Evolutionary conservation across 306 rosid species (phyloP).

Genomic region (Psophocarpus tetragonolobus): DNA sequence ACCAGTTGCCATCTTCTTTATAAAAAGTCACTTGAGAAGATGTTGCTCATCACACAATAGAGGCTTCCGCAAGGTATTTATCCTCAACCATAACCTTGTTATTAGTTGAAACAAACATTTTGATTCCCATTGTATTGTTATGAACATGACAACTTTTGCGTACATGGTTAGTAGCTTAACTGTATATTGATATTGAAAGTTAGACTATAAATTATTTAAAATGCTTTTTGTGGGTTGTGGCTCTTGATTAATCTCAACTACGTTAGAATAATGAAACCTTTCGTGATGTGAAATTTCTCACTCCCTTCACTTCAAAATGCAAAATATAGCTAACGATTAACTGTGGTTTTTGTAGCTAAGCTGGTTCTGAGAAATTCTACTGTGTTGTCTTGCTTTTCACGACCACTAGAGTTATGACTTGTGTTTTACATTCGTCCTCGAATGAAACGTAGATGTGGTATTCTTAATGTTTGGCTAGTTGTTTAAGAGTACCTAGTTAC

Average conservation of each 20-base stretch:
- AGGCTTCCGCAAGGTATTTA: conserved; percentile 64
- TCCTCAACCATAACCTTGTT: not conserved
- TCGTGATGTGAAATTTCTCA: not conserved
- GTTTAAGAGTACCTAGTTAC: no score
- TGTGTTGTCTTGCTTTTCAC: no score
- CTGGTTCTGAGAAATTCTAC: no score
- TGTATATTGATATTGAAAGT: not conserved
- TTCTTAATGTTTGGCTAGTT: no score
- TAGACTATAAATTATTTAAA: not conserved
- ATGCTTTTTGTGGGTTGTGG: not conserved
- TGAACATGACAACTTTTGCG: not conserved
- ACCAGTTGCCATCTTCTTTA: conserved; percentile 57
- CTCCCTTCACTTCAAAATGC: not conserved
- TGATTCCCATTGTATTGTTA: not conserved
- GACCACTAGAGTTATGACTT: no score
- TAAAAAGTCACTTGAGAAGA: conserved; percentile 76
- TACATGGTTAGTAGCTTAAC: no score
- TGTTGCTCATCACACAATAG: conserved; percentile 61
- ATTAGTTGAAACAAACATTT: conserved; percentile 7
- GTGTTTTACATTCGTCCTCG: no score
- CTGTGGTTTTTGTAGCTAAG: no score
- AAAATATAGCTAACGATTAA: not conserved
- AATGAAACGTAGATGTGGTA: no score
- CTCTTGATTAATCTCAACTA: not conserved
- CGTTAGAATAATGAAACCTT: not conserved